phyloP scores from a whole-genome alignment of 148 eudicot species.

The Chenopodium berlandieri region DNA sequence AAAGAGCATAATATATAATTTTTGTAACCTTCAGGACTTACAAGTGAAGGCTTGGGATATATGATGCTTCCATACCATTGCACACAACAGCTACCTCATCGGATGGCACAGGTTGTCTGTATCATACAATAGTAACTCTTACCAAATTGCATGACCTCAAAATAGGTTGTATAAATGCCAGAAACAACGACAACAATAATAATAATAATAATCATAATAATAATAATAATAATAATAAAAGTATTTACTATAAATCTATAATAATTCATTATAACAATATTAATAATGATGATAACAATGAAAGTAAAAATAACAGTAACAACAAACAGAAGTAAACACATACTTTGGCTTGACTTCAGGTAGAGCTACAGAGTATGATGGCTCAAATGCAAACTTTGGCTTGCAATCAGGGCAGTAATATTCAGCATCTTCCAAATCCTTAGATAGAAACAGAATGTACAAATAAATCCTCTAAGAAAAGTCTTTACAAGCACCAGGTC shows the following conservation, averaged over 20 bases:
- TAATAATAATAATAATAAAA: too few relatives aligned
- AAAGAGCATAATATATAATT: neutral
- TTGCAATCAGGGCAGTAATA: conserved; percentile 92
- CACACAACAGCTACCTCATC: conserved; percentile 71
- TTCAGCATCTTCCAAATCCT: conserved; percentile 55
- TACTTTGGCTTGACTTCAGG: conserved; percentile 43
- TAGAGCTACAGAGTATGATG: conserved; percentile 28
- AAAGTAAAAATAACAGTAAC: neutral
- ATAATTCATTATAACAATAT: too few relatives aligned
- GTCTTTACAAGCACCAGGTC: neutral
- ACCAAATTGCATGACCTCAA: neutral
- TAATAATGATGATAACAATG: neutral
- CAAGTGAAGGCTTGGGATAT: conserved; percentile 70
- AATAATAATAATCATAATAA: too few relatives aligned
- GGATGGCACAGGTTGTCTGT: conserved; percentile 41
- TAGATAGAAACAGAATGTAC: conserved; percentile 5
- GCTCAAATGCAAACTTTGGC: conserved; percentile 39
- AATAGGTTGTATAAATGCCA: neutral
- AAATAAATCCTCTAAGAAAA: conserved; percentile 9
- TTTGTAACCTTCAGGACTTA: conserved; percentile 35
- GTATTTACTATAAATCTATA: too few relatives aligned
- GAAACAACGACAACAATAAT: neutral
- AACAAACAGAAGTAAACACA: neutral
- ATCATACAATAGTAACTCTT: conserved; percentile 9
- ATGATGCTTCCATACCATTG: conserved; percentile 73